Percentiles rank a stretch among this genome's conserved stretches.
Conservation (phyloP, 225 moss, liverwort and hornwort genomes). For the Bryoerythrophyllum caledonicum region DNA sequence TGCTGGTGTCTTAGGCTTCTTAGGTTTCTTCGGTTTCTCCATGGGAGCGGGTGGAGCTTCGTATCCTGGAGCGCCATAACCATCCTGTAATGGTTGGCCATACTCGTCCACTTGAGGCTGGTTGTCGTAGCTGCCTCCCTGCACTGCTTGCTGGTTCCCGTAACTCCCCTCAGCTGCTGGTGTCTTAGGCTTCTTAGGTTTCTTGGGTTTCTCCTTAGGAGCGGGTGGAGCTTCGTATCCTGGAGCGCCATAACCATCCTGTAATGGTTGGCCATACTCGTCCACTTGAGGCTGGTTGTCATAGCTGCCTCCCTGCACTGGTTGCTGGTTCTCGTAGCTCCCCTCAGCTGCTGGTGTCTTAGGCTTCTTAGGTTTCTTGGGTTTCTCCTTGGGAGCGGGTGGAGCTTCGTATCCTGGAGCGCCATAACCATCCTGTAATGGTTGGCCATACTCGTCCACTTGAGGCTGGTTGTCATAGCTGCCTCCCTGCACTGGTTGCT, state of each 20-base stretch:
- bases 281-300: too few species aligned
- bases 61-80: not conserved
- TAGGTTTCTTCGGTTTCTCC: slow-evolving; percentile 1
- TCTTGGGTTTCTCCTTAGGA: slow-evolving; percentile 2
- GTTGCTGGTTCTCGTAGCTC: too few species aligned
- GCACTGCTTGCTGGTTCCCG: slow-evolving; percentile 18
- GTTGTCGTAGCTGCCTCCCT: not conserved
- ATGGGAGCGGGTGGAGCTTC: slow-evolving; percentile 8
- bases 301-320: too few species aligned
- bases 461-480: not conserved
- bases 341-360: too few species aligned
- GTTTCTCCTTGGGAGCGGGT: too few species aligned
- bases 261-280: too few species aligned
- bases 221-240: slow-evolving; percentile 9
- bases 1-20: slow-evolving; percentile 11
- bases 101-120: not conserved
- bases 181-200: slow-evolving; percentile 2
- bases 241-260: not conserved
- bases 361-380: too few species aligned
- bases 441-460: not conserved
- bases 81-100: too few species aligned
- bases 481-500: slow-evolving; percentile 8
- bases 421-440: slow-evolving; percentile 11
- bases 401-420: not conserved
- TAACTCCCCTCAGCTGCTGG: slow-evolving; percentile 14